Conservation (phyloP, 208 protist genomes). For the Acanthamoeba rhysodes region DNA sequence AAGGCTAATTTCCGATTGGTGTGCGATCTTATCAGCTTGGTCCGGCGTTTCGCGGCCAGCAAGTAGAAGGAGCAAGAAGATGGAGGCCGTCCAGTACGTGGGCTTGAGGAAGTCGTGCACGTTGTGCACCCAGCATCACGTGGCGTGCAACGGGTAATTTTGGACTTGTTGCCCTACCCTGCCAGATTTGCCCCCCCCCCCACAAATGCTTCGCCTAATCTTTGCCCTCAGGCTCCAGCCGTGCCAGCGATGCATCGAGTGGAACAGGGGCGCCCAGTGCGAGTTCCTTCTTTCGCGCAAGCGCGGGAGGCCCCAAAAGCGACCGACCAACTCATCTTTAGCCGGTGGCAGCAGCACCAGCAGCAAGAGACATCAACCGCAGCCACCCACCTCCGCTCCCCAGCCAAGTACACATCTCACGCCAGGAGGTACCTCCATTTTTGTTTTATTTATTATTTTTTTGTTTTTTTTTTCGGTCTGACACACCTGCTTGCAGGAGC, state of each 20-base stretch:
- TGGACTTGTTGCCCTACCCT: too few relatives aligned
- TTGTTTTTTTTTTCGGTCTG: too few relatives aligned
- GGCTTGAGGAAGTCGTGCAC: slow-evolving; percentile 14
- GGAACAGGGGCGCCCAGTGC: not conserved
- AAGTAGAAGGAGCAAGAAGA: not conserved
- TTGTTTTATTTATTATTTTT: too few relatives aligned
- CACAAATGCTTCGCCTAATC: too few relatives aligned
- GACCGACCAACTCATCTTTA: not conserved
- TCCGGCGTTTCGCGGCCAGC: too few relatives aligned
- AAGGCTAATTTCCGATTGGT: too few relatives aligned
- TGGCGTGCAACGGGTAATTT: not conserved
- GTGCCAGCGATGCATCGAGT: not conserved
- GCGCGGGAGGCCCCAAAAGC: not conserved
- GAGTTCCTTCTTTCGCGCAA: slow-evolving; percentile 5
- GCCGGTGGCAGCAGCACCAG: not conserved
- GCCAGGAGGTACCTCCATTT: too few relatives aligned
- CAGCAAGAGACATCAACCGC: not conserved
- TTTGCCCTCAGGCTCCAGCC: not conserved
- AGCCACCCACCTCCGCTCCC: not conserved
- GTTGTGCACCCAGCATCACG: not conserved
- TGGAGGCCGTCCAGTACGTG: not conserved
- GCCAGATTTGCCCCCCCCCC: not conserved
- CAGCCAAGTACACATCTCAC: not conserved
- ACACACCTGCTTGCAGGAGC: not conserved
- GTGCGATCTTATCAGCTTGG: too few relatives aligned